Conservation (phyloP, 2,329 filamentous ascomycete species). For the Scleromitrula shiraiana region DNA sequence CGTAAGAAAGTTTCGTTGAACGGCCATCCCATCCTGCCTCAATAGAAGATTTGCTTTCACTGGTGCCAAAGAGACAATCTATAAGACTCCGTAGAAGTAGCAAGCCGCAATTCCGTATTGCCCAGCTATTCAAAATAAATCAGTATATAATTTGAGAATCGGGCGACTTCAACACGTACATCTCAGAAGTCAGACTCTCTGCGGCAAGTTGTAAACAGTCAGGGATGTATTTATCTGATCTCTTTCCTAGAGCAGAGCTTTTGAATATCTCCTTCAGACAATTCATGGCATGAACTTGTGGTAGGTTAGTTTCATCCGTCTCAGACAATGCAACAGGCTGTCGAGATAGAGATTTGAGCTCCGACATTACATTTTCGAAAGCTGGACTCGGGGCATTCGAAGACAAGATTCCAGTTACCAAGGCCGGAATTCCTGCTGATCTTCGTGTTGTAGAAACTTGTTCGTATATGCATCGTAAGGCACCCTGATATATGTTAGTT, state of each 20-base stretch:
- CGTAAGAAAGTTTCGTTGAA: slow-evolving; percentile 59
- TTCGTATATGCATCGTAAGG: slow-evolving; percentile 61
- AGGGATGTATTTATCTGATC: slow-evolving; percentile 67
- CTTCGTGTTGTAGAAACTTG: slow-evolving; percentile 79
- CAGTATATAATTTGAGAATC: background rate
- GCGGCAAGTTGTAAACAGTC: slow-evolving; percentile 72
- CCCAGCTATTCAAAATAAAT: slow-evolving; percentile 53
- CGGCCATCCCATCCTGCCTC: slow-evolving; percentile 57
- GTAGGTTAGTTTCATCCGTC: slow-evolving; percentile 55
- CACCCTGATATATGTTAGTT: slow-evolving; percentile 39
- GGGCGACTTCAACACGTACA: slow-evolving; percentile 42
- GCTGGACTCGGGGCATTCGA: slow-evolving; percentile 52
- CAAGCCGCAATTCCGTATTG: slow-evolving; percentile 86
- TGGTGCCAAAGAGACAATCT: slow-evolving; percentile 68
- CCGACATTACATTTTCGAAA: slow-evolving; percentile 56
- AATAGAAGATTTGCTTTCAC: slow-evolving; percentile 57
- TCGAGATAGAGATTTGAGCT: slow-evolving; percentile 52
- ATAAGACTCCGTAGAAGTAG: slow-evolving; percentile 83
- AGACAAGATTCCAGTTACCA: slow-evolving; percentile 74
- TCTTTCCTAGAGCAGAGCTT: slow-evolving; percentile 64
- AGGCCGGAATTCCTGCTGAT: slow-evolving; percentile 83
- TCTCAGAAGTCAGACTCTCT: slow-evolving; percentile 66
- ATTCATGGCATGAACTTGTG: slow-evolving; percentile 92
- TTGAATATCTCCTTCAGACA: slow-evolving; percentile 89
- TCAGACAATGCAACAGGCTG: slow-evolving; percentile 45